Conservation (phyloP, 1,284 basidiomycete species). For the Cerrena zonata region DNA sequence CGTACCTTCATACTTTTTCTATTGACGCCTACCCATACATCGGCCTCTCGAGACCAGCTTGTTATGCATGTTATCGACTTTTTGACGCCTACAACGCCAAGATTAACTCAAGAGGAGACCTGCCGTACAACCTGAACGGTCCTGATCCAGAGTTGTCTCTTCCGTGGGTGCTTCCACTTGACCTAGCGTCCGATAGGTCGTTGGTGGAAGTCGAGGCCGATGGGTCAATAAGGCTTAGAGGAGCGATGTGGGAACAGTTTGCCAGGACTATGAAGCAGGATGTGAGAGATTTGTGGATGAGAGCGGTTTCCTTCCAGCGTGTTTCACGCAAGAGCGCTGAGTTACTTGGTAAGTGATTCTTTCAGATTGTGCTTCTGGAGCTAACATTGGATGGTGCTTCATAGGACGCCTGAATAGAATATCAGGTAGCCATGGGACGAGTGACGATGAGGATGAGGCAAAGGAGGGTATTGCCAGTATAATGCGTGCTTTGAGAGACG, state of each 20-base stretch:
- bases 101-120: neutral
- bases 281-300: neutral
- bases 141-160: neutral
- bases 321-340: neutral
- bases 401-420: neutral
- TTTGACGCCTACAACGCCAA: neutral
- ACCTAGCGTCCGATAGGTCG: neutral
- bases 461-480: neutral
- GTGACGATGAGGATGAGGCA: neutral
- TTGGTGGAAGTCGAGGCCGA: neutral
- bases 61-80: neutral
- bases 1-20: neutral
- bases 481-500: neutral
- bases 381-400: neutral
- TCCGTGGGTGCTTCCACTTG: neutral
- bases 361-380: neutral
- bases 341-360: neutral
- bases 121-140: neutral
- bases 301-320: neutral
- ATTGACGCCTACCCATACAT: neutral
- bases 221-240: neutral
- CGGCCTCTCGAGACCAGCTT: neutral
- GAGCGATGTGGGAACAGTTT: neutral
- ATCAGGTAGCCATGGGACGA: neutral
- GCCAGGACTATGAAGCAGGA: neutral